Evolutionary conservation across 345 rosid species (phyloP), one percentile per base, ranked within the genome.

Genomic region (Xanthoceras sorbifolium): DNA sequence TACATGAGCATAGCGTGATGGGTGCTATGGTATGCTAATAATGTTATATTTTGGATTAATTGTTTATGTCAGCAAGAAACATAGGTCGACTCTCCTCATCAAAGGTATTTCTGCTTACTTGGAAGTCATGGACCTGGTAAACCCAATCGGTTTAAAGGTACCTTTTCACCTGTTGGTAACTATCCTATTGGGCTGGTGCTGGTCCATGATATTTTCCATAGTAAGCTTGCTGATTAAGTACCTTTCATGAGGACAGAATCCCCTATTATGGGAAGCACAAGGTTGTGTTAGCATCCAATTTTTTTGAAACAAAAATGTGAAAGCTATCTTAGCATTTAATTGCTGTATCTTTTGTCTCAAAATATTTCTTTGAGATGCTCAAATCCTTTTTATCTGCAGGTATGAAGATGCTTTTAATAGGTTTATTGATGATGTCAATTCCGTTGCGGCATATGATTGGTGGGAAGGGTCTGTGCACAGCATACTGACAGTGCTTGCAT

Each of bases 401-500:
- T 96, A 96, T 72, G 99, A 96, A 87, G 99, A 93, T 87, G 97
- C 97, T 79, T 96, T 90, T 83, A 96, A 93, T 82, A 88, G 97
- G 84, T 93, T 96, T 78, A 93, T 96, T 84, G 97, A 93, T 78
- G 98, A 92, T 83, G 91, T 96, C 36, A 96, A 96, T 85, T 92
- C 99, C 57, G 94, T 92, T 78, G 97, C 99, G 75, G 98, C 98
- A 59, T 96, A 92, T 88, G 94, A 96, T 81, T 96, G 99, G 99
- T 96, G 99, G 99, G 99, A 96, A 86, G 99, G 99, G 76, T 93
- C 99, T 48, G 91, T 93, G 36, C 97, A 93, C 80, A 91, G 97
- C 84, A 96, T 96, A 80, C 92, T 96, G 18, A 87, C 93, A 74
- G 84, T 96, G 77, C 91, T 96, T 76, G 98, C 97, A 77, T 90